Evolutionary conservation across 2,329 filamentous ascomycete genomes (phyloP).

Genomic region (Ceratocystis cacaofunesta): DNA sequence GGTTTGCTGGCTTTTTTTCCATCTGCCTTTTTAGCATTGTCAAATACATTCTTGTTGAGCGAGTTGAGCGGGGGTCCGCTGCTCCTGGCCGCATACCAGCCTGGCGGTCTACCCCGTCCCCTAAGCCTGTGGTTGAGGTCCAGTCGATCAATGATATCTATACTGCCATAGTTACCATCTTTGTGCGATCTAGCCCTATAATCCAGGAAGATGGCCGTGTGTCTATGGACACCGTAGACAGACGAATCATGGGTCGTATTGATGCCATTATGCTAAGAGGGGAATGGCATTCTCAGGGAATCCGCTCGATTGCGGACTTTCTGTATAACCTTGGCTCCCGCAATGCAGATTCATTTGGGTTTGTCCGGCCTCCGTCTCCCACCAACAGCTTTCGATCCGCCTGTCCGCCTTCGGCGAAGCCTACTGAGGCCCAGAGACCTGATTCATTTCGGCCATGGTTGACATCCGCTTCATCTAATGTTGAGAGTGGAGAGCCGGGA

Average conservation of each 20-base stretch:
- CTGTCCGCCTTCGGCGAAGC: background rate
- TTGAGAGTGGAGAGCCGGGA: background rate
- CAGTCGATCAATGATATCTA: constrained; percentile 33
- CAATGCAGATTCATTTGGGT: constrained; percentile 24
- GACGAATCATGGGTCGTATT: constrained; percentile 29
- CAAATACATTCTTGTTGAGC: constrained; percentile 31
- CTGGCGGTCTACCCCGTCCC: constrained; percentile 10
- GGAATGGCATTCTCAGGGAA: constrained; percentile 33
- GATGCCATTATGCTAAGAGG: constrained; percentile 33
- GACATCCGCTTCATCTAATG: background rate
- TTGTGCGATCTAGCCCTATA: constrained; percentile 30
- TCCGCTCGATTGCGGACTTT: constrained; percentile 35
- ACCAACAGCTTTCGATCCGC: background rate
- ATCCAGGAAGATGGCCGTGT: constrained; percentile 31
- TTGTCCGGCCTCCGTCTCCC: constrained; percentile 8
- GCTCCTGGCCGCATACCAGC: constrained; percentile 19
- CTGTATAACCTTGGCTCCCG: constrained; percentile 34
- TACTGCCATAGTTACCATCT: constrained; percentile 36
- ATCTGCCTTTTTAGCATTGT: constrained; percentile 45
- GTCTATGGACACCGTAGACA: constrained; percentile 32
- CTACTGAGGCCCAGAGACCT: background rate
- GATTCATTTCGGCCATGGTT: constrained; percentile 11
- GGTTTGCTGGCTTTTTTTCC: constrained; percentile 39
- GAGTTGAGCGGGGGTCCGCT: constrained; percentile 28
- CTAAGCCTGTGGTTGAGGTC: constrained; percentile 18